Conservation (phyloP, 2,329 filamentous ascomycete genomes). For the Pestalotiopsis sp. region DNA sequence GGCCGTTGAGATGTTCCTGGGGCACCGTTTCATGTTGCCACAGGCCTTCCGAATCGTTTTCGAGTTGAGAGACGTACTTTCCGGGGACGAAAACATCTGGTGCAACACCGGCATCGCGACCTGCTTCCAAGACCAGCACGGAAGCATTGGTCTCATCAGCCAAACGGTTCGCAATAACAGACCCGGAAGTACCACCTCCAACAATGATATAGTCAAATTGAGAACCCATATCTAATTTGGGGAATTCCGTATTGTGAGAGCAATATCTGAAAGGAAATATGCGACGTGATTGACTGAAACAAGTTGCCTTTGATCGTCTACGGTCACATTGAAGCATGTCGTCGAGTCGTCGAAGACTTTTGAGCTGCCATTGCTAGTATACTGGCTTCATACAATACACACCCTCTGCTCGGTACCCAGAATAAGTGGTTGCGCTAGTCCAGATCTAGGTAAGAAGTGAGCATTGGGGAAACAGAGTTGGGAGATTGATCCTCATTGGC, state of each 20-base stretch:
- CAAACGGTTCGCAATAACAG: conserved; percentile 6
- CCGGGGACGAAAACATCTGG: conserved; percentile 7
- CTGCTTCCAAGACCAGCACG: conserved; percentile 14
- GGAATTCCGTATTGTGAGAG: background rate
- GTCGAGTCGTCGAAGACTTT: background rate
- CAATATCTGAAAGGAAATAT: background rate
- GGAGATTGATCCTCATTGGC: background rate
- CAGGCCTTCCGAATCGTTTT: conserved; percentile 9
- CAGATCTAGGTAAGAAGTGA: background rate
- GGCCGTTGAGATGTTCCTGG: background rate
- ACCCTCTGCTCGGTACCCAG: background rate
- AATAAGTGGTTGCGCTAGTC: background rate
- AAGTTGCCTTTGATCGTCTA: background rate
- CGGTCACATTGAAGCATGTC: background rate
- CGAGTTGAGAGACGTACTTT: conserved; percentile 10
- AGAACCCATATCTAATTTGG: background rate
- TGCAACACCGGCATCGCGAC: conserved; percentile 3
- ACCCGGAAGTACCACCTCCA: conserved; percentile 4
- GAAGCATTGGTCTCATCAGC: background rate
- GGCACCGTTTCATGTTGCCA: conserved; percentile 6
- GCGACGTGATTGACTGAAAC: background rate
- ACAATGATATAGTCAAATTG: conserved; percentile 12
- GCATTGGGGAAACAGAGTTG: background rate
- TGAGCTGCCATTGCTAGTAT: background rate
- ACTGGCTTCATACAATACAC: background rate